Conservation (phyloP, 345 rosid genomes). For the Odontarrhena argentea region DNA sequence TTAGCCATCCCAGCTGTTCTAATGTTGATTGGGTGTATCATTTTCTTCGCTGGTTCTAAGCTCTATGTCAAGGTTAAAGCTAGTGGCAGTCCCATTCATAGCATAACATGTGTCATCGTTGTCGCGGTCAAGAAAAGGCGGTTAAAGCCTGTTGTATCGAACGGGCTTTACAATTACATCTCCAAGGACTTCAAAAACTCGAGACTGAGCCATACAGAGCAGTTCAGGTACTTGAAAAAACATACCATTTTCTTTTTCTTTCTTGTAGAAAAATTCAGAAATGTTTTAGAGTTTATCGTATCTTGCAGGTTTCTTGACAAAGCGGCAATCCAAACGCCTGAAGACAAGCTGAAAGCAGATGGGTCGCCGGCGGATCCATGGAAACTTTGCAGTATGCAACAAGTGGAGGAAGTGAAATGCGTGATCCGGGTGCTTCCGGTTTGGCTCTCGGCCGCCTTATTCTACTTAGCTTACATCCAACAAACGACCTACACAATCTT, state of each 20-base stretch:
- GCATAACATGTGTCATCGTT: conserved; percentile 50
- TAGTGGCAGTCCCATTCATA: conserved; percentile 70
- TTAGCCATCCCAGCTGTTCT: conserved; percentile 69
- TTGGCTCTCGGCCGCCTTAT: conserved; percentile 57
- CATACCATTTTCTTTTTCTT: neutral
- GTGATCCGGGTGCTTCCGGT: conserved; percentile 57
- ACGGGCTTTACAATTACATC: conserved; percentile 34
- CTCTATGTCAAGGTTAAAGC: conserved; percentile 72
- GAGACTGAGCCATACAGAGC: conserved; percentile 38
- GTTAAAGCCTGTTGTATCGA: conserved; percentile 42
- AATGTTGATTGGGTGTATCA: conserved; percentile 60
- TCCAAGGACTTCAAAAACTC: conserved; percentile 39
- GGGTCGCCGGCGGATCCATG: conserved; percentile 59
- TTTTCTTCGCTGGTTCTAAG: conserved; percentile 64
- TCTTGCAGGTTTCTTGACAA: conserved; percentile 57
- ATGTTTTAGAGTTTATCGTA: conserved; percentile 13
- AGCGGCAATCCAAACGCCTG: conserved; percentile 53
- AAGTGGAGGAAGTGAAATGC: conserved; percentile 72
- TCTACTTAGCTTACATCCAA: conserved; percentile 47
- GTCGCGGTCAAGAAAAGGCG: conserved; percentile 58
- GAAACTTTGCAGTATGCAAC: conserved; percentile 68
- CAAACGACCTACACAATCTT: conserved; percentile 62
- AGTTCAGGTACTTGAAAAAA: conserved; percentile 33
- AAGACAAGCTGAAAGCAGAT: conserved; percentile 49
- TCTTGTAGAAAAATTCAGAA: neutral